Evolutionary conservation across 805 yeast species (phyloP).

Genomic region (Schwanniomyces yamadae): DNA sequence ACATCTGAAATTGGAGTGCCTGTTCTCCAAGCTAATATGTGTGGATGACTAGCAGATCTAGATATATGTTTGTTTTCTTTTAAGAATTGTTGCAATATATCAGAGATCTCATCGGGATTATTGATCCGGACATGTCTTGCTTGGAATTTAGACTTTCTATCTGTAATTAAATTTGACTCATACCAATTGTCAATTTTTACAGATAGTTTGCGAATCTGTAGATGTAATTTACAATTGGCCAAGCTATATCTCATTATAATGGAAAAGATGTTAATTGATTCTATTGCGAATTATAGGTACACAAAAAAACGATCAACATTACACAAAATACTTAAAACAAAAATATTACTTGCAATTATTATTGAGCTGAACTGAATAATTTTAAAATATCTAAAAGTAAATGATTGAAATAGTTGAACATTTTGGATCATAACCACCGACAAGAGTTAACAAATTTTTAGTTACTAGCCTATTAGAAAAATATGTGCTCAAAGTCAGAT

Average conservation of each 20-base stretch:
- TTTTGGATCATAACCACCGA: too few species aligned
- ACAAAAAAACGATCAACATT: background rate
- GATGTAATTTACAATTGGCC: too few species aligned
- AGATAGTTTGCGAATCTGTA: background rate
- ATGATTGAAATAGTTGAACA: too few species aligned
- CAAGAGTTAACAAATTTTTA: too few species aligned
- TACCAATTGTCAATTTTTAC: constrained; percentile 21
- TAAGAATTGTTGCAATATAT: constrained; percentile 41
- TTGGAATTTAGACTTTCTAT: constrained; percentile 66
- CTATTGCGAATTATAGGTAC: background rate
- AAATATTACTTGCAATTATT: too few species aligned
- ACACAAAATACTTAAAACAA: background rate
- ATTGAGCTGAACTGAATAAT: too few species aligned
- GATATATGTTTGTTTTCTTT: constrained; percentile 45
- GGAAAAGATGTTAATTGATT: too few species aligned
- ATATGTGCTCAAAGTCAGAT: too few species aligned
- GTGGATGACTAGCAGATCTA: constrained; percentile 64
- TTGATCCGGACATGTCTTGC: constrained; percentile 52
- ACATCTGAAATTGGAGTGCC: constrained; percentile 19
- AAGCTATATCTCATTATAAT: too few species aligned
- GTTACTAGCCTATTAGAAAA: too few species aligned
- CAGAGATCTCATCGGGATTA: constrained; percentile 41
- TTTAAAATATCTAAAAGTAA: too few species aligned
- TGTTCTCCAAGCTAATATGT: constrained; percentile 73
- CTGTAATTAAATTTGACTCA: constrained; percentile 29